Evolutionary conservation across 768 basidiomycete genomes (phyloP), one percentile per base, ranked within the genome.

Genomic region (Neoboletus brunneissimus): DNA sequence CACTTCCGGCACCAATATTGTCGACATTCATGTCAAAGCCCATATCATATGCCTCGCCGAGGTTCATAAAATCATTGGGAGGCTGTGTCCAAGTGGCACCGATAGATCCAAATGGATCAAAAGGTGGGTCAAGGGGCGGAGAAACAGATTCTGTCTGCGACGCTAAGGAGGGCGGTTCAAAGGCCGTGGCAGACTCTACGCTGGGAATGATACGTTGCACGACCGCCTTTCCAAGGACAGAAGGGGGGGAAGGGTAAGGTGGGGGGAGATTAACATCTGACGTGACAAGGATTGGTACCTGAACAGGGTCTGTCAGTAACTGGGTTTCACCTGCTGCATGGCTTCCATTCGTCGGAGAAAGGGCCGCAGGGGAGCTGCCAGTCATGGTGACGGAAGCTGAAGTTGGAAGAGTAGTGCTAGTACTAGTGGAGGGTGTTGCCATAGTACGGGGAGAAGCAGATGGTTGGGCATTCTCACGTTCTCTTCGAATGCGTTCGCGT

Each of bases 401-500:
- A 11, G 53, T 48, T 15, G 56, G 48, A 47, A 47, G 22, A 31
- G 51, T 56, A 23, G 60, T 54, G 23, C 42, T 58, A 40, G 66
- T 54, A 25, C 42, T 58, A 40, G 66, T 55, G 16, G 60, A 59
- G 11, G 68, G 72, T 16, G 68, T 72, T 4, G 59, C 40, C 48
- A 57, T 46, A 32, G 59, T 53, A 15, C 60, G 61, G 3, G 72
- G 66, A 48, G 73, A 72, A 41, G 64, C 54, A 7, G 71, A 71
- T 37, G 64, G 49, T 20, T 69, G 65, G 25, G 70, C 76, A 37
- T 72, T 76, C 63, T 89, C 86, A 20, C 86, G 75, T 68, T 88
- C 88, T 46, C 80, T 75, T 61, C 84, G 83, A 46, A 90, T 77
- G 27, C 88, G 77, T 61, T 91, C 89, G 7, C 89, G 77, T 68